Evolutionary conservation across 1,139 yeast genomes (phyloP).

Genomic region (Pichia sp.): DNA sequence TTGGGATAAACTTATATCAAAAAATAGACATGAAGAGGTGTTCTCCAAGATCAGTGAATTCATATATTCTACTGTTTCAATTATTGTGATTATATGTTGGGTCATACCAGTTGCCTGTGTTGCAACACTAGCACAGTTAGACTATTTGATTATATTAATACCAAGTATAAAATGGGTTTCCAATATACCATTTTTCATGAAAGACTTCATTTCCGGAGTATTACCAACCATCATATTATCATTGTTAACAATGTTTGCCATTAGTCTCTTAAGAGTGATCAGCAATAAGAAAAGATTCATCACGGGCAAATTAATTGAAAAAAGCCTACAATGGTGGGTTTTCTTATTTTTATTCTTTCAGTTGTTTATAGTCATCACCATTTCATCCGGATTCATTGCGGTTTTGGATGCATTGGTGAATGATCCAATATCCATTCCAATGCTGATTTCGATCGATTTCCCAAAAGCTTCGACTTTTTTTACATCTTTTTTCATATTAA

Average conservation of each 20-base stretch:
- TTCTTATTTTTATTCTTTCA: conserved; percentile 71
- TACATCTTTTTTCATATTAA: conserved; percentile 61
- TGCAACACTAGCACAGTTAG: conserved; percentile 60
- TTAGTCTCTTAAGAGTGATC: conserved; percentile 43
- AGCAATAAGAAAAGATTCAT: conserved; percentile 44
- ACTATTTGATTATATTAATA: conserved; percentile 45
- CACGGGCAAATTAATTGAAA: conserved; percentile 51
- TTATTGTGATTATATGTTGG: conserved; percentile 49
- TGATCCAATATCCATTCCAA: conserved; percentile 68
- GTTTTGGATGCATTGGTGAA: conserved; percentile 56
- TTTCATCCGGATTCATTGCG: conserved; percentile 72
- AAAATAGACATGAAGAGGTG: conserved; percentile 23
- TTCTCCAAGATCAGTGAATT: neutral
- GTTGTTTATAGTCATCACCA: conserved; percentile 74
- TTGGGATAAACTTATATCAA: conserved; percentile 49
- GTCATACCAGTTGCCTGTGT: conserved; percentile 67
- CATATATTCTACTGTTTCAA: conserved; percentile 33
- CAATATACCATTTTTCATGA: conserved; percentile 42
- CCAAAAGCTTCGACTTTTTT: conserved; percentile 81
- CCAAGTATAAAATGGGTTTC: conserved; percentile 50
- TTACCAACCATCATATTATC: conserved; percentile 57
- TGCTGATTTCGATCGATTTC: conserved; percentile 61
- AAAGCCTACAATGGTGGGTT: conserved; percentile 61
- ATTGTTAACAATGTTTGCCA: conserved; percentile 49
- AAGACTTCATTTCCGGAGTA: conserved; percentile 48